These are phyloP conservation scores for Kodamaea restingae DNA, from an alignment of 805 yeast species.

Conservation along the genomic window DNA sequence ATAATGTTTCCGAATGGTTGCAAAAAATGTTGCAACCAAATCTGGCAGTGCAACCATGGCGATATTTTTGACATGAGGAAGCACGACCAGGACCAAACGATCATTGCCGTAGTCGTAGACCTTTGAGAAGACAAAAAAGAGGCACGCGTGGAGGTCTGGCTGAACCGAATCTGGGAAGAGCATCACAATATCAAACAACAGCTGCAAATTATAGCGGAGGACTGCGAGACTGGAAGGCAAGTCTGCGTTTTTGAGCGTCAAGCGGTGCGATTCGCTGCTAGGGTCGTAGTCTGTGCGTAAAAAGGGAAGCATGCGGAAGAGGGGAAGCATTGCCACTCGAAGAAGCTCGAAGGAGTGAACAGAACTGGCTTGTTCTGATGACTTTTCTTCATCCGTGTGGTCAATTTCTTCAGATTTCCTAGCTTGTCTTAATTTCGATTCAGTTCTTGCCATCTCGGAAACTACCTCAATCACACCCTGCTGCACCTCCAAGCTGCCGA, in stretches of 20 bases:
- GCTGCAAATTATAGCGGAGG: constrained; percentile 46
- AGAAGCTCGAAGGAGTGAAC: constrained; percentile 53
- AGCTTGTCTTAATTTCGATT: no score
- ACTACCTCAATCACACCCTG: constrained; percentile 23
- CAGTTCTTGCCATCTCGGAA: not conserved
- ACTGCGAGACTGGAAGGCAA: constrained; percentile 37
- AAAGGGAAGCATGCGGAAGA: constrained; percentile 58
- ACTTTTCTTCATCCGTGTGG: not conserved
- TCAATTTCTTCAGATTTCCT: no score
- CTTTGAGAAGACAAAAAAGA: constrained; percentile 58
- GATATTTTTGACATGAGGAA: constrained; percentile 39
- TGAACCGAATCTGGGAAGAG: constrained; percentile 66
- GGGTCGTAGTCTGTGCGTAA: constrained; percentile 44
- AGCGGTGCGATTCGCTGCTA: constrained; percentile 21
- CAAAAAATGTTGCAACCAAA: constrained; percentile 25
- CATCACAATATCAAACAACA: constrained; percentile 58
- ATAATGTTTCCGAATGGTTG: constrained; percentile 18
- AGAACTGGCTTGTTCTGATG: not conserved
- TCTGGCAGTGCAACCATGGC: constrained; percentile 19
- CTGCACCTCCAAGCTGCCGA: constrained; percentile 58
- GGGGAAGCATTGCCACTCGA: constrained; percentile 61
- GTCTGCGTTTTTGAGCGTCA: constrained; percentile 26
- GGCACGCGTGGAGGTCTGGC: constrained; percentile 66
- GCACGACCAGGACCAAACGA: constrained; percentile 43
- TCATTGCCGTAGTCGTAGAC: constrained; percentile 45